A percentile compares a stretch with the other conserved stretches of the same genome.
Conservation (phyloP, 306 rosid species). For the Datisca glomerata region DNA sequence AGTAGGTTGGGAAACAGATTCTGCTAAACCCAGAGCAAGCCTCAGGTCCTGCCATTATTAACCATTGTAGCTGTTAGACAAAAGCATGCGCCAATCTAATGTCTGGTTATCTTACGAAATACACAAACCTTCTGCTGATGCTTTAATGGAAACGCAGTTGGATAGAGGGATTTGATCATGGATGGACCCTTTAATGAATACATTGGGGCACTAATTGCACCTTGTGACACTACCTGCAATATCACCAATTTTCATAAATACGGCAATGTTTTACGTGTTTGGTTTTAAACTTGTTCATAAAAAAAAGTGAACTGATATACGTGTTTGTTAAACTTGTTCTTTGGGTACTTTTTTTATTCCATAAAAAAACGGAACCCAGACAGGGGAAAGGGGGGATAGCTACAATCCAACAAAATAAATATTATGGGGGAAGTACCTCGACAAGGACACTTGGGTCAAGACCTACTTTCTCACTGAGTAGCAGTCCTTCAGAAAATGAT, state of each 20-base stretch:
- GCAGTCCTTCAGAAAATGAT: constrained; percentile 90
- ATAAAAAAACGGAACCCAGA: too few relatives aligned
- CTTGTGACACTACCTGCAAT: constrained; percentile 84
- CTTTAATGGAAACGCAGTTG: constrained; percentile 88
- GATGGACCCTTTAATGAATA: constrained; percentile 77
- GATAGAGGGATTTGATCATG: constrained; percentile 74
- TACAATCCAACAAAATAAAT: too few relatives aligned
- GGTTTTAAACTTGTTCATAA: too few relatives aligned
- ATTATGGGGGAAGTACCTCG: too few relatives aligned
- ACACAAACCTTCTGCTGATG: constrained; percentile 88
- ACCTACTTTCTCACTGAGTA: constrained; percentile 81
- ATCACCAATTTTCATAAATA: constrained; percentile 5
- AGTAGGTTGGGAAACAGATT: constrained; percentile 77
- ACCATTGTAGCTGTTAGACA: neutral
- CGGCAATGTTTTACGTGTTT: too few relatives aligned
- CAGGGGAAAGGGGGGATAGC: too few relatives aligned
- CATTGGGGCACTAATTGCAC: constrained; percentile 95
- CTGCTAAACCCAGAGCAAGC: constrained; percentile 87
- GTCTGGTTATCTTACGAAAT: constrained; percentile 4
- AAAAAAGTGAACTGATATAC: too few relatives aligned
- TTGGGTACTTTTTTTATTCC: too few relatives aligned
- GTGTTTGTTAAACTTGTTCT: too few relatives aligned
- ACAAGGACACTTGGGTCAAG: constrained; percentile 71
- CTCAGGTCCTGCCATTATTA: constrained; percentile 66
- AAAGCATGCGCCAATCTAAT: neutral